Conservation (phyloP, 164 flowering plant species). For the Magnolia kwangsiensis region DNA sequence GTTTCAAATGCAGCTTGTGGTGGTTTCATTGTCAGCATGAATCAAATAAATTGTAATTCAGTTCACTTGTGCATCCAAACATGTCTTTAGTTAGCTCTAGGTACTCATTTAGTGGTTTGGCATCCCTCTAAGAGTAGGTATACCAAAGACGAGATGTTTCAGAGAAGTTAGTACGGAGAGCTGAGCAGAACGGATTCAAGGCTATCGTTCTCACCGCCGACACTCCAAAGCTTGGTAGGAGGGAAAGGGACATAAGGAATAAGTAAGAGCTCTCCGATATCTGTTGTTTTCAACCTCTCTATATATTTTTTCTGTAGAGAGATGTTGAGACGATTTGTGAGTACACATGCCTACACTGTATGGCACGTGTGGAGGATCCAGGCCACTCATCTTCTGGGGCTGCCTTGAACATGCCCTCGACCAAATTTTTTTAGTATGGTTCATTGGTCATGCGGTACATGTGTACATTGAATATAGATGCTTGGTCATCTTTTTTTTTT, state of each 20-base stretch:
- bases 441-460: too few relatives aligned
- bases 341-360: too few relatives aligned
- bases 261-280: slow-evolving; percentile 28
- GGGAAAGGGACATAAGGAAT: slow-evolving; percentile 79
- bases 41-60: too few relatives aligned
- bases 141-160: slow-evolving; percentile 64
- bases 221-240: slow-evolving; percentile 69
- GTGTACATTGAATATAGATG: neutral
- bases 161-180: slow-evolving; percentile 63
- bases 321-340: too few relatives aligned
- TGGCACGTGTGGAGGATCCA: neutral
- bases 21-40: too few relatives aligned
- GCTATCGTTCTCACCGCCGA: slow-evolving; percentile 78
- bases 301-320: neutral
- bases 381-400: neutral
- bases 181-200: slow-evolving; percentile 77
- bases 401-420: too few relatives aligned
- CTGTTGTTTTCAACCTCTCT: neutral
- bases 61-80: neutral
- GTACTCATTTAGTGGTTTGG: neutral
- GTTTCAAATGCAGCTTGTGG: too few relatives aligned
- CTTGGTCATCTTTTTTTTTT: too few relatives aligned
- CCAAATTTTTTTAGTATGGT: neutral
- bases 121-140: slow-evolving; percentile 34
- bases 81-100: neutral